Percentiles rank a stretch among this genome's conserved stretches.
These are phyloP conservation scores for Pistacia vera DNA, from an alignment of 345 rosid species.

Conservation along the genomic window DNA sequence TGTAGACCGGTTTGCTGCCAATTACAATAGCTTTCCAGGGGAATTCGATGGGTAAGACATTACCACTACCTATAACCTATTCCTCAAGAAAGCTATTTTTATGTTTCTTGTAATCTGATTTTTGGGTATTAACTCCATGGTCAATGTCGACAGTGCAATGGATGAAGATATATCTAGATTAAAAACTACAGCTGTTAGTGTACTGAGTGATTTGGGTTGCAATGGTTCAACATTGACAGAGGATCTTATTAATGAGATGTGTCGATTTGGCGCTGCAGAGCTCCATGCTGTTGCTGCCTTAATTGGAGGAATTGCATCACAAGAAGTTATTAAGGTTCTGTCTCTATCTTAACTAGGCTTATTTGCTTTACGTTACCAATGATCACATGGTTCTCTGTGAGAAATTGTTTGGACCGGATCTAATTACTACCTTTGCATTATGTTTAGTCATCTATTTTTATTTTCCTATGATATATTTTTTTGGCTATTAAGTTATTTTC, in stretches of 20 bases:
- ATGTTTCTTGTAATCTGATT: background rate
- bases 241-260: slow-evolving; percentile 93
- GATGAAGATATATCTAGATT: slow-evolving; percentile 89
- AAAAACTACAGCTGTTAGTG: slow-evolving; percentile 65
- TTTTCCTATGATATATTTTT: too few species aligned
- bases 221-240: slow-evolving; percentile 75
- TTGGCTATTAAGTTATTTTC: background rate
- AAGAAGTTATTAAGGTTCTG: slow-evolving; percentile 89
- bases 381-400: background rate
- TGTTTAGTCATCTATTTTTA: background rate
- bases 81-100: background rate
- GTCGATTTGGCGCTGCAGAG: slow-evolving; percentile 95
- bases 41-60: slow-evolving; percentile 84
- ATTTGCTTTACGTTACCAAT: background rate
- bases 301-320: slow-evolving; percentile 91
- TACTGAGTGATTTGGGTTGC: slow-evolving; percentile 87
- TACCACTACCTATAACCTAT: background rate
- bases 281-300: slow-evolving; percentile 95
- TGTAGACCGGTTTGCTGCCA: slow-evolving; percentile 82
- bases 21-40: slow-evolving; percentile 90
- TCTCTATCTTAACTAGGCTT: slow-evolving; percentile 6
- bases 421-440: background rate
- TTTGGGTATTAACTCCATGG: slow-evolving; percentile 10
- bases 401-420: background rate
- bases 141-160: slow-evolving; percentile 51